Evolutionary conservation across 2,329 filamentous ascomycete genomes (phyloP), one percentile per base, ranked within the genome.

Genomic region (Tolypocladium ovalisporum): DNA sequence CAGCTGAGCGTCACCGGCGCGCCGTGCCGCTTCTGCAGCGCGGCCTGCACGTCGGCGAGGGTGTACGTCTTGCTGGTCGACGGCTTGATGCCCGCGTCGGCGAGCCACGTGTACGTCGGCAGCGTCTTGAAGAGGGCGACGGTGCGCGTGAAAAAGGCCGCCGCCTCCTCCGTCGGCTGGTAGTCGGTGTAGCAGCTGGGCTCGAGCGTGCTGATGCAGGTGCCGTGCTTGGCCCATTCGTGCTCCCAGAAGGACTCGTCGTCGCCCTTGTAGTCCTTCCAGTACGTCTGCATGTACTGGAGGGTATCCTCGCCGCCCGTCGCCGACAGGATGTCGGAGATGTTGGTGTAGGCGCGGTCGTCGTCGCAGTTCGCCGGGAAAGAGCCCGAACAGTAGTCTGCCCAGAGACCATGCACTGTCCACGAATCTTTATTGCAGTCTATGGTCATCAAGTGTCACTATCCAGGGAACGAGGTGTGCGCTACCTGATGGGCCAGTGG

Each of bases 151-250:
- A 90, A 89, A 72, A 82, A 90, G 67, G 87, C 85, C 15, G 82
- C 79, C 0, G 85, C 84, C 66, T 89, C 87, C 62, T 87, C 77
- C 27, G 80, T 80, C 0, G 79, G 70, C 57, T 76, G 70, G 68
- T 88, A 87, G 64, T 74, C 67, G 4, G 73, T 71, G 72, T 89
- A 91, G 75, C 88, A 91, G 22, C 72, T 70, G 0, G 87, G 81
- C 52, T 85, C 76, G 12, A 90, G 76, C 0, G 88, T 90, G 63
- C 77, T 83, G 62, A 90, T 82, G 71, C 87, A 90, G 19, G 77
- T 79, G 59, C 87, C 88, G 68, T 90, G 87, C 68, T 89, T 90
- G 62, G 76, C 76, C 85, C 85, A 90, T 70, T 90, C 87, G 68
- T 90, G 86, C 67, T 86, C 75, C 87, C 87, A 90, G 63, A 90